A percentile compares a stretch with the other conserved stretches of the same genome.
Conservation (phyloP, 352 stramenopile genomes). For the Aphanomyces astaci region DNA sequence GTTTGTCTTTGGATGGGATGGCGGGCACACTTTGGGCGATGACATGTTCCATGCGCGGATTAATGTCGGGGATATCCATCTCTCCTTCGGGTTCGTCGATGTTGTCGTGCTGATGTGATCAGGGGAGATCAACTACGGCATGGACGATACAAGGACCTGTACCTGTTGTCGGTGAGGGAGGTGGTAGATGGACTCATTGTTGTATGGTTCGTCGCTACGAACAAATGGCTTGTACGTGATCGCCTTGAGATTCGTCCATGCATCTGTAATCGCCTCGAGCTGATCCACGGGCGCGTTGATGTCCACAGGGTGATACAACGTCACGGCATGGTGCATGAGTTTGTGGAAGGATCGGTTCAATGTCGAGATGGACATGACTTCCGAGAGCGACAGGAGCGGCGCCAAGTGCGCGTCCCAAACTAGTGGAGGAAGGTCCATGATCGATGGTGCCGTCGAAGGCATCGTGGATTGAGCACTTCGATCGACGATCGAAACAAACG, state of each 20-base stretch:
- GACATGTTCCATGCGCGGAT: not conserved
- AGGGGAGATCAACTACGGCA: constrained; percentile 3
- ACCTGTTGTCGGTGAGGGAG: constrained; percentile 9
- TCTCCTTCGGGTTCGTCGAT: constrained; percentile 7
- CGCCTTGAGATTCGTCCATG: constrained; percentile 51
- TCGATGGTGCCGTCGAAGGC: not conserved
- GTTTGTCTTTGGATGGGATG: constrained; percentile 23
- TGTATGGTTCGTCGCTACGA: constrained; percentile 13
- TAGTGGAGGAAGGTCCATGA: not conserved
- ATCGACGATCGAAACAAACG: not conserved
- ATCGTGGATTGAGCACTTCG: not conserved
- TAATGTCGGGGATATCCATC: constrained; percentile 4
- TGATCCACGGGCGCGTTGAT: constrained; percentile 34
- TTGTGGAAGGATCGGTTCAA: constrained; percentile 44
- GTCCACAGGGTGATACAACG: constrained; percentile 35
- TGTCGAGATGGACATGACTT: constrained; percentile 47
- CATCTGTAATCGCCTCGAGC: constrained; percentile 30
- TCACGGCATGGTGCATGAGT: constrained; percentile 41
- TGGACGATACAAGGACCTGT: not conserved
- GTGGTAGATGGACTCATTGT: constrained; percentile 20
- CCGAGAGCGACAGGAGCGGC: constrained; percentile 43
- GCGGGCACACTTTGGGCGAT: not conserved
- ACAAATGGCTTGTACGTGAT: constrained; percentile 54
- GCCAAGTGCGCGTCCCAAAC: constrained; percentile 48
- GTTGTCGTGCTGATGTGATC: not conserved